Evolutionary conservation across 768 basidiomycete species (phyloP).

Genomic region (Tylopilus sp.): DNA sequence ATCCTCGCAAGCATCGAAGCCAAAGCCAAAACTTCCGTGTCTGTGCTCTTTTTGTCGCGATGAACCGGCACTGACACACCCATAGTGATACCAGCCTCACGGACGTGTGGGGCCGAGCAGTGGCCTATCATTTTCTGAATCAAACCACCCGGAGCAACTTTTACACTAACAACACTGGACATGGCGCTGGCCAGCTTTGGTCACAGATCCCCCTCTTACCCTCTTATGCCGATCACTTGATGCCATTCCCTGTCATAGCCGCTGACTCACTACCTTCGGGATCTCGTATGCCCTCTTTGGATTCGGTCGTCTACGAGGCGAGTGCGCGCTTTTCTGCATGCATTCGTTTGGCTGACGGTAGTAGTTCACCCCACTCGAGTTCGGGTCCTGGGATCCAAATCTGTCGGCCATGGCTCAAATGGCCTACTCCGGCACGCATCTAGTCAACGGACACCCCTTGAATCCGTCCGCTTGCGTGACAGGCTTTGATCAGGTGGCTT

Average conservation of each 20-base stretch:
- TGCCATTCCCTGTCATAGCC: conserved; percentile 68
- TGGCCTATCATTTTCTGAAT: conserved; percentile 73
- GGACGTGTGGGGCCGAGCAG: conserved; percentile 61
- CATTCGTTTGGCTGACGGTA: conserved; percentile 1
- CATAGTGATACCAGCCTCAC: conserved; percentile 59
- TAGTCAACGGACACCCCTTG: conserved; percentile 53
- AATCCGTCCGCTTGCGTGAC: conserved; percentile 61
- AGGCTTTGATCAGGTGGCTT: conserved; percentile 72
- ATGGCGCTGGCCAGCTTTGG: conserved; percentile 75
- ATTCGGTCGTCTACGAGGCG: conserved; percentile 59
- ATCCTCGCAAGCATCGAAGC: conserved; percentile 53
- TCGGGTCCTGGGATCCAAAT: conserved; percentile 71
- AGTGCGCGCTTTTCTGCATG: conserved; percentile 14
- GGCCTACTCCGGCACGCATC: conserved; percentile 59
- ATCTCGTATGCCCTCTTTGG: conserved; percentile 40
- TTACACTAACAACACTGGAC: conserved; percentile 53
- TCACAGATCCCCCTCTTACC: conserved; percentile 51
- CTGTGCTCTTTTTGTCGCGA: conserved; percentile 19
- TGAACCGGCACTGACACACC: background rate
- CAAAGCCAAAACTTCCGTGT: conserved; percentile 55
- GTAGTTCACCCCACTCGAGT: conserved; percentile 61
- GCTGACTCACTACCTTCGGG: conserved; percentile 50
- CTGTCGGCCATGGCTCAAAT: conserved; percentile 69
- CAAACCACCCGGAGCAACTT: conserved; percentile 57
- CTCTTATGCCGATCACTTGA: conserved; percentile 44